Base-by-base conservation (phyloP, 2,329 filamentous ascomycete genomes). In the Aureobasidium leucospermi region DNA sequence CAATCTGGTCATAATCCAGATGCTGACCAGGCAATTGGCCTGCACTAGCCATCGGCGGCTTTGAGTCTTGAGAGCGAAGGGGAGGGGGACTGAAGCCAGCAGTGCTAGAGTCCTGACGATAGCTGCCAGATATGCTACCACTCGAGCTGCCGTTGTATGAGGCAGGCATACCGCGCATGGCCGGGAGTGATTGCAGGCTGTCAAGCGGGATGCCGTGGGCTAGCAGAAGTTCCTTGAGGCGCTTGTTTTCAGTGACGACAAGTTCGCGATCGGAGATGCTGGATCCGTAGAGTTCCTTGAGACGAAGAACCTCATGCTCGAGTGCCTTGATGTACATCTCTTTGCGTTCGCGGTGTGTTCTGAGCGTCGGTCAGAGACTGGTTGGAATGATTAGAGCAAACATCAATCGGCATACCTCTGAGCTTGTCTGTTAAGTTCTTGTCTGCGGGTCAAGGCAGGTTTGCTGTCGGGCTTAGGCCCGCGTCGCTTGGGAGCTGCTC, bases 391-490 rank as follows among this genome's bases (percentile, higher is more conserved):
- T 52, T 45, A 39, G 10, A 8, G 15, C 28, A 19, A 16, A 23
- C 43, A 38, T 53, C 11, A 36, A 15, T 10, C 8, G 15, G 59
- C 75, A 66, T 83, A 95, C 92, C 92, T 87, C 74, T 97, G 94
- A 32, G 94, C 94, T 76, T 97, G 93, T 64, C 94, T 85, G 71
- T 97, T 97, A 62, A 97, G 78, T 73, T 97, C 93, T 71, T 97
- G 94, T 64, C 93, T 85, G 63, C 93, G 83, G 19, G 93, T 97
- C 68, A 96, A 77, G 46, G 94, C 93, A 16, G 94, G 94, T 71
- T 96, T 96, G 78, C 89, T 95, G 73, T 97, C 94, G 19, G 94
- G 94, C 72, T 97, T 97, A 0, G 94, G 94, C 1, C 94, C 94
- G 73, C 94, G 85, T 65, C 90, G 85, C 76, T 97, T 99, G 2